These are phyloP conservation scores for Yarrowia osloensis DNA, from an alignment of 805 yeast genomes.

Conservation along the genomic window DNA sequence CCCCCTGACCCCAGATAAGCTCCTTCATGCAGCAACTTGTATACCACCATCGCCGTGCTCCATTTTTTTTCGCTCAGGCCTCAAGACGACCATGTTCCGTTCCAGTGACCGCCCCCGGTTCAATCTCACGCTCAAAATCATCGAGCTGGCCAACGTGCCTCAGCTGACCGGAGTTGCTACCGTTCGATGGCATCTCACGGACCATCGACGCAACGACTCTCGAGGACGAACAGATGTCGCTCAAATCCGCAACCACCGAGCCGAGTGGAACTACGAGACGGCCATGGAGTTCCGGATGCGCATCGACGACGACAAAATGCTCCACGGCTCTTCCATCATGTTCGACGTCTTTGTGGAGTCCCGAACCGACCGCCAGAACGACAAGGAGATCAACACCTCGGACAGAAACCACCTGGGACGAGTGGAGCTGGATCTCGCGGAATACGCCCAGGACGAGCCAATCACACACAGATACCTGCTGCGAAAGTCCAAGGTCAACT, in stretches of 20 bases:
- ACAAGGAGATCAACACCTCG: constrained; percentile 36
- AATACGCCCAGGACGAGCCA: constrained; percentile 58
- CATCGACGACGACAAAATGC: constrained; percentile 44
- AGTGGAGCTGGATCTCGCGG: constrained; percentile 68
- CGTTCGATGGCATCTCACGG: constrained; percentile 64
- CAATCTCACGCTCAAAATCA: constrained; percentile 56
- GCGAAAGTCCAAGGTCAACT: constrained; percentile 78
- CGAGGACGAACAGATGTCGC: constrained; percentile 51
- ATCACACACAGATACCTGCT: constrained; percentile 65
- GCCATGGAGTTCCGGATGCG: constrained; percentile 48
- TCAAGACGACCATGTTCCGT: background rate
- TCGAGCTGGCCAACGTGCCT: constrained; percentile 82
- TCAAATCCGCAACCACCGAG: constrained; percentile 55
- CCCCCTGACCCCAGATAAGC: constrained; percentile 19
- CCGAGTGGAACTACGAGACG: constrained; percentile 50
- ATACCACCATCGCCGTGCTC: constrained; percentile 1
- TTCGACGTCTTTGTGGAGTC: constrained; percentile 52
- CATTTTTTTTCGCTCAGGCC: background rate
- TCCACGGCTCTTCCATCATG: constrained; percentile 45
- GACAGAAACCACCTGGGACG: constrained; percentile 54
- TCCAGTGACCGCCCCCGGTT: constrained; percentile 44
- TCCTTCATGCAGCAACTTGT: constrained; percentile 14
- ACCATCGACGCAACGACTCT: constrained; percentile 48
- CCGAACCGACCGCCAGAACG: constrained; percentile 43
- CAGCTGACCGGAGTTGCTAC: constrained; percentile 69